Percentiles rank a stretch among this genome's conserved stretches.
These are phyloP conservation scores for Eurotiales sp. DNA, from an alignment of 2,329 filamentous ascomycete genomes.

Conservation along the genomic window DNA sequence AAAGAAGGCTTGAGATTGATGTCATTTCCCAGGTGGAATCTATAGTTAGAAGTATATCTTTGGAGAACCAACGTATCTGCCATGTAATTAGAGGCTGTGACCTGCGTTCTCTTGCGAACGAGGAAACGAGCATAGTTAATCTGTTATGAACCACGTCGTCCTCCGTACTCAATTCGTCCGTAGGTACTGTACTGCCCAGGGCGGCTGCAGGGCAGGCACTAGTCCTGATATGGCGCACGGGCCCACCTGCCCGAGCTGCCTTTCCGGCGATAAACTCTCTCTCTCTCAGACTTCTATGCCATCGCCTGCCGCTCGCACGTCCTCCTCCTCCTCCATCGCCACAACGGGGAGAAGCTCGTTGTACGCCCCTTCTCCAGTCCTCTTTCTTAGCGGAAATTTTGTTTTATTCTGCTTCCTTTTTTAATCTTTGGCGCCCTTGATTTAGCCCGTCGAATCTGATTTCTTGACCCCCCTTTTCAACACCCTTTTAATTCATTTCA, in stretches of 20 bases:
- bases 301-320: constrained; percentile 13
- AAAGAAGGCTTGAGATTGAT: constrained; percentile 4
- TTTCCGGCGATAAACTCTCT: too few relatives aligned
- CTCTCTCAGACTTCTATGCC: too few relatives aligned
- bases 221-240: constrained; percentile 15
- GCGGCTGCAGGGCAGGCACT: constrained; percentile 13
- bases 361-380: neutral
- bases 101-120: constrained; percentile 13
- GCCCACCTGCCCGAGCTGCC: constrained; percentile 9
- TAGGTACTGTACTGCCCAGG: too few relatives aligned
- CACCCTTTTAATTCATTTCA: constrained; percentile 6
- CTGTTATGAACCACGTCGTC: too few relatives aligned
- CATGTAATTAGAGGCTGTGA: constrained; percentile 17
- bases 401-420: neutral
- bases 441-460: constrained; percentile 7
- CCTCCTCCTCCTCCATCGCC: constrained; percentile 7
- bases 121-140: constrained; percentile 14
- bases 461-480: constrained; percentile 9
- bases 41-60: constrained; percentile 8
- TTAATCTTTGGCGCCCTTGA: constrained; percentile 13
- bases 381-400: neutral
- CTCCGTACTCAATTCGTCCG: too few relatives aligned
- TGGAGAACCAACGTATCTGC: constrained; percentile 10
- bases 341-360: neutral
- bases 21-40: constrained; percentile 12